These are phyloP conservation scores for Solanum chmielewskii DNA, from an alignment of 257 asterid species.

Conservation along the genomic window DNA sequence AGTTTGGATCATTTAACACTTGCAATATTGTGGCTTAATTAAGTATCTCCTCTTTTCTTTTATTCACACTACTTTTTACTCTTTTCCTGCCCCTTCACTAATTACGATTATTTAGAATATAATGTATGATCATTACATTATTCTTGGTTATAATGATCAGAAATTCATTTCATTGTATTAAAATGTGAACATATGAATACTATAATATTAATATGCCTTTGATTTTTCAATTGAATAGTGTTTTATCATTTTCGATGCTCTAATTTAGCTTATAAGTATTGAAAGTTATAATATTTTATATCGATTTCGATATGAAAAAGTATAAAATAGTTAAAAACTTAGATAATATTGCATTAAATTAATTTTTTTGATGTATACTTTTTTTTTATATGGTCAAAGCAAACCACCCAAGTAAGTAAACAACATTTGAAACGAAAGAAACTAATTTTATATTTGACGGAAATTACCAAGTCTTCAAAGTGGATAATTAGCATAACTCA, in stretches of 20 bases:
- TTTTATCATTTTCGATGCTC: neutral
- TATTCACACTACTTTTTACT: neutral
- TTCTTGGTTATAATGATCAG: neutral
- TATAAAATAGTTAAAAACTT: neutral
- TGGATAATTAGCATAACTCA: neutral
- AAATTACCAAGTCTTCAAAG: neutral
- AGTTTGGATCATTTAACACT: constrained; percentile 1
- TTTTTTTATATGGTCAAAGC: neutral
- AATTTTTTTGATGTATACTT: neutral
- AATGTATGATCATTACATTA: neutral
- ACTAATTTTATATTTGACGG: neutral
- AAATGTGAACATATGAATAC: neutral
- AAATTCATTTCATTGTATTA: neutral
- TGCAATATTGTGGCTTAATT: neutral
- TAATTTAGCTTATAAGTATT: neutral
- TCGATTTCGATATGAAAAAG: neutral
- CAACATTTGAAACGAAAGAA: neutral
- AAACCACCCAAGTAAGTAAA: neutral
- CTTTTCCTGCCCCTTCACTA: neutral
- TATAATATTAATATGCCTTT: neutral
- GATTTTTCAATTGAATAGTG: neutral
- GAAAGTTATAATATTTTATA: neutral
- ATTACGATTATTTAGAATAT: neutral
- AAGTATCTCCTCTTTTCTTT: neutral
- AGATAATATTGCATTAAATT: neutral